Base-by-base conservation (phyloP, 306 rosid genomes). In the Trichosanthes truncata region DNA sequence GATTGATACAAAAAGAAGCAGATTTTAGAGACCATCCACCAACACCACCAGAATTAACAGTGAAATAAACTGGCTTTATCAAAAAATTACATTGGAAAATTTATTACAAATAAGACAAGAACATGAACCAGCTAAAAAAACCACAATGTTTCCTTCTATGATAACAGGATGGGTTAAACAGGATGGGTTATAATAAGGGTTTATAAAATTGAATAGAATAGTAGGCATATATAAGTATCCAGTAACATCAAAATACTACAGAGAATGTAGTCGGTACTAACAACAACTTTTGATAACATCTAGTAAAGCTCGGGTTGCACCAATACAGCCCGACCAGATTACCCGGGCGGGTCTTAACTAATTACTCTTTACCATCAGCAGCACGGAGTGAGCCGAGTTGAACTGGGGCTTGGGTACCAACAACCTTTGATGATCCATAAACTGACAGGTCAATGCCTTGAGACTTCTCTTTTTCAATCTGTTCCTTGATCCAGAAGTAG, bases 401-500 rank as follows among this genome's bases (percentile, higher is more conserved):
- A 85, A 95, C 97, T 0, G 99, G 99, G 51, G 97, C 99, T 84
- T 93, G 97, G 79, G 99, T 95, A 77, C 91, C 90, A 17, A 95
- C 99, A 67, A 95, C 99, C 87, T 95, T 93, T 35, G 99, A 95
- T 56, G 99, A 89, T 77, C 99, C 97, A 40, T 95, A 91, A 51
- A 56, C 62, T 2, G 99, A 40, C 25, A 90, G 26, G 82, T 95
- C 99, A 73, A 87, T 41, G 51, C 99, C 99, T 76, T 75, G 71
- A 15, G 86, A 79, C 86, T 91, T 93, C 91, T 95, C 99, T 84
- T 95, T 95, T 91, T 95, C 97, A 81, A 95, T 92, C 87, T 95
- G 96, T 79, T 95, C 97, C 84, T 92, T 92, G 78, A 95, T 91
- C 98, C 98, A 95, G 77, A 91, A 91, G 93, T 95, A 95, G 23